Evolutionary conservation across 2,329 filamentous ascomycete genomes (phyloP).

Genomic region (Diaporthe citrichinensis): DNA sequence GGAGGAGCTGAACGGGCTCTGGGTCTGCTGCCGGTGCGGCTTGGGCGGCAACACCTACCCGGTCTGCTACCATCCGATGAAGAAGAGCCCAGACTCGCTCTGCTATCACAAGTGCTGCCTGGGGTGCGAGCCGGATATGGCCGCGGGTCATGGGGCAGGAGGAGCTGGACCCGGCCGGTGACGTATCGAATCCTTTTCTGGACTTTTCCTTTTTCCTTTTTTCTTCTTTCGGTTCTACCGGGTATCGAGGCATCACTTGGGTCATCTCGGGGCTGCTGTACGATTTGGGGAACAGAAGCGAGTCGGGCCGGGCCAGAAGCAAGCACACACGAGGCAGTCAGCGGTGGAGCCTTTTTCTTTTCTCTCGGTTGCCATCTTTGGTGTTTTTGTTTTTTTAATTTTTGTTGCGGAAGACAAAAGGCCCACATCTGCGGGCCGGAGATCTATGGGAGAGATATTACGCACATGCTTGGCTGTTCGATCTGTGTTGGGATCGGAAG

Average conservation of each 20-base stretch:
- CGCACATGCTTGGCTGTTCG: conserved; percentile 16
- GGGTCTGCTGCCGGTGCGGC: conserved; percentile 65
- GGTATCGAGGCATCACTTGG: background rate
- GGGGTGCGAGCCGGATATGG: conserved; percentile 55
- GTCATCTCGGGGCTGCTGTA: conserved; percentile 10
- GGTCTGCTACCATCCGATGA: conserved; percentile 62
- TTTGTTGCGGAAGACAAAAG: conserved; percentile 14
- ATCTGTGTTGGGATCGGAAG: conserved; percentile 32
- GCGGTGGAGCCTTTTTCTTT: conserved; percentile 11
- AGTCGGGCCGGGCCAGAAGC: conserved; percentile 23
- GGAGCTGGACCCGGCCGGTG: conserved; percentile 28
- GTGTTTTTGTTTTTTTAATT: background rate
- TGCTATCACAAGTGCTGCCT: conserved; percentile 67
- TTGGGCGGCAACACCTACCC: conserved; percentile 61
- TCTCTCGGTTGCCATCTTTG: background rate
- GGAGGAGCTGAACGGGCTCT: conserved; percentile 62
- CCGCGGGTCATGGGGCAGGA: conserved; percentile 6
- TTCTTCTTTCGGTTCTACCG: background rate
- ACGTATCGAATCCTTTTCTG: background rate
- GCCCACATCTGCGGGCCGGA: conserved; percentile 19
- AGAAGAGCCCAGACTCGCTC: conserved; percentile 62
- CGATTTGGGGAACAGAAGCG: conserved; percentile 18
- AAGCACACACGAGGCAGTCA: conserved; percentile 19
- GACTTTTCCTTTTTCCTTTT: background rate
- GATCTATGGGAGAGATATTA: conserved; percentile 14